These are phyloP conservation scores for Monosporozyma siamensis DNA, from an alignment of 805 yeast genomes.

Conservation along the genomic window DNA sequence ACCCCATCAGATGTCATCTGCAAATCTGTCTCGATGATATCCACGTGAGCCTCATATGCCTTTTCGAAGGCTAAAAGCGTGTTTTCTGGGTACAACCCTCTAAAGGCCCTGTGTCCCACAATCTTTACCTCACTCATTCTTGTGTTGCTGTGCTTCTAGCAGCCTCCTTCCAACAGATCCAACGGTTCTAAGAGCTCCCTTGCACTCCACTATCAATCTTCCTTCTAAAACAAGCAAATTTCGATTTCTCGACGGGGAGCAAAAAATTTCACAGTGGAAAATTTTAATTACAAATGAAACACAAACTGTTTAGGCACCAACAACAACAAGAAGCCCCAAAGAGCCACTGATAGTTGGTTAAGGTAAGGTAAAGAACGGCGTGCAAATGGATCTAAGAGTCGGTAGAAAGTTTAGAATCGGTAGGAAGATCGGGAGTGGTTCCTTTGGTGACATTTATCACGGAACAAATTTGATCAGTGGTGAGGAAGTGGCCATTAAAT, in stretches of 20 bases:
- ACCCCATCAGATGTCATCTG: constrained; percentile 46
- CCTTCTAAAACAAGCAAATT: no score
- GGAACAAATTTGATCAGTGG: constrained; percentile 93
- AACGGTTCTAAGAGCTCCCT: no score
- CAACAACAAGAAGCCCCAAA: no score
- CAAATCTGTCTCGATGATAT: constrained; percentile 45
- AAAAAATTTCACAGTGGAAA: no score
- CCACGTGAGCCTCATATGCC: constrained; percentile 39
- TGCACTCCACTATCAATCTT: no score
- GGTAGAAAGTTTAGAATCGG: constrained; percentile 95
- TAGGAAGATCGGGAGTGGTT: constrained; percentile 93
- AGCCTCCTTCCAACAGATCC: no score
- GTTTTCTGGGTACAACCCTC: constrained; percentile 37
- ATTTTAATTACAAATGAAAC: no score
- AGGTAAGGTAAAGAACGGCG: background rate
- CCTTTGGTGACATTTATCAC: constrained; percentile 93
- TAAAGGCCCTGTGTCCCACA: constrained; percentile 31
- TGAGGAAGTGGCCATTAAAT: constrained; percentile 95
- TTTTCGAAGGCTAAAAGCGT: constrained; percentile 38
- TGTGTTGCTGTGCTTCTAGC: no score
- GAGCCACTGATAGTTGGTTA: background rate
- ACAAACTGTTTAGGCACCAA: no score
- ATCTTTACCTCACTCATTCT: constrained; percentile 7
- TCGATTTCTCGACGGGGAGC: no score
- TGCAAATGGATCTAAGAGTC: constrained; percentile 63